phyloP scores from a whole-genome alignment of 1,284 basidiomycete genomes.

The Papiliotrema terrestris region DNA sequence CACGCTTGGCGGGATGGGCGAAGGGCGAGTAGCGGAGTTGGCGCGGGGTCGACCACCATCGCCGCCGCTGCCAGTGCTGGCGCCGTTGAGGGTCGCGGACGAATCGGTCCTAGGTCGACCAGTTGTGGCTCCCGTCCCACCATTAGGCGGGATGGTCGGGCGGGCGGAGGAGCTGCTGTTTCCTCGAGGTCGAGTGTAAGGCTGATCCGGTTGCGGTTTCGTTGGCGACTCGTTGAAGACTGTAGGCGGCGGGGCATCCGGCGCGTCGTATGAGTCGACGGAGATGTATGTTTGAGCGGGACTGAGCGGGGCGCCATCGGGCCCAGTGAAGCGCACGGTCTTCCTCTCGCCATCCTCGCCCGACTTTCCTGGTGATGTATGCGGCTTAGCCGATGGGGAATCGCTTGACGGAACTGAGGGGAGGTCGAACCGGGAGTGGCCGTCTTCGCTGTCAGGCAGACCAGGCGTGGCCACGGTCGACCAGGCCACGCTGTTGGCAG shows the following conservation, averaged over 20 bases:
- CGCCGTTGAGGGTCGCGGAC: neutral
- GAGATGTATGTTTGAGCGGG: slow-evolving; percentile 36
- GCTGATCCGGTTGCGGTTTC: neutral
- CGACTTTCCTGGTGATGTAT: neutral
- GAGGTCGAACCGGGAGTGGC: slow-evolving; percentile 20
- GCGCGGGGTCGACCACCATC: neutral
- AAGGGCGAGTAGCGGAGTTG: slow-evolving; percentile 1
- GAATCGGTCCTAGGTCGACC: neutral
- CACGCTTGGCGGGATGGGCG: neutral
- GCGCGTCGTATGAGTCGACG: slow-evolving; percentile 33
- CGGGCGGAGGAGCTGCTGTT: neutral
- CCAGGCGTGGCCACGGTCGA: slow-evolving; percentile 47
- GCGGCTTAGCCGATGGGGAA: slow-evolving; percentile 6
- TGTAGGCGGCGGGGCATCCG: slow-evolving; percentile 42
- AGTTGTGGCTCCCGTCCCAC: neutral
- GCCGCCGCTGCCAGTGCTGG: neutral
- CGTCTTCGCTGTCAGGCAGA: slow-evolving; percentile 26
- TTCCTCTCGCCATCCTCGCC: slow-evolving; percentile 26
- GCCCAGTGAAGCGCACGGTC: slow-evolving; percentile 45
- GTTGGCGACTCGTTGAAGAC: slow-evolving; percentile 20
- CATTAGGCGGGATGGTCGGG: neutral
- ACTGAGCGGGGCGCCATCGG: slow-evolving; percentile 45
- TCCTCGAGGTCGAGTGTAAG: neutral
- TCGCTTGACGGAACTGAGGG: slow-evolving; percentile 12
- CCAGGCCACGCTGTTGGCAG: slow-evolving; percentile 33